phyloP scores from a whole-genome alignment of 2,329 filamentous ascomycete species.

The Alternaria triticina region DNA sequence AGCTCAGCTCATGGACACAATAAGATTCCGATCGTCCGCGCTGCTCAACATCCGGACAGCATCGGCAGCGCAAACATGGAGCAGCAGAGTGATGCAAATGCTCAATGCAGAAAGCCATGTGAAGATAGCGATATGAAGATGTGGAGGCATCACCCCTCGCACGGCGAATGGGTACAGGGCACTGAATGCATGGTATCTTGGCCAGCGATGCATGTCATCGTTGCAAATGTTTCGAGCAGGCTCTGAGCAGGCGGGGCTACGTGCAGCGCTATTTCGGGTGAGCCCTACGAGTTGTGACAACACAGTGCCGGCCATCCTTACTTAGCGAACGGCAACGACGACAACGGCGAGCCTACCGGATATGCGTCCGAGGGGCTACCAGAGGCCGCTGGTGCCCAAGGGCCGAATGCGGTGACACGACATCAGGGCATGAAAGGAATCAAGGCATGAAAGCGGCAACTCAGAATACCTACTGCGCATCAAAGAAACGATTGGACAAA shows the following conservation, averaged over 20 bases:
- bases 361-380: neutral
- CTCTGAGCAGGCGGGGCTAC: slow-evolving; percentile 27
- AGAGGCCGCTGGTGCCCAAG: slow-evolving; percentile 8
- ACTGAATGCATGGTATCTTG: slow-evolving; percentile 4
- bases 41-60: neutral
- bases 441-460: slow-evolving; percentile 5
- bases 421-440: slow-evolving; percentile 7
- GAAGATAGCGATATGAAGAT: neutral
- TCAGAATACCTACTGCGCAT: neutral
- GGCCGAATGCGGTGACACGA: slow-evolving; percentile 1
- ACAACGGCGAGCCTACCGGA: neutral
- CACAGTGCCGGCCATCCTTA: slow-evolving; percentile 13
- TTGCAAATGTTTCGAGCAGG: slow-evolving; percentile 17
- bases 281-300: slow-evolving; percentile 8
- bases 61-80: slow-evolving; percentile 6
- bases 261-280: slow-evolving; percentile 32
- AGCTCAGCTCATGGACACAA: slow-evolving; percentile 23
- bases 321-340: slow-evolving; percentile 8
- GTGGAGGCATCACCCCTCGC: neutral
- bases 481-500: slow-evolving; percentile 25
- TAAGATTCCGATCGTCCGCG: slow-evolving; percentile 10
- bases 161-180: slow-evolving; percentile 8
- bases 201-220: slow-evolving; percentile 36
- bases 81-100: slow-evolving; percentile 16
- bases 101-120: slow-evolving; percentile 16